Conservation (phyloP, 257 asterid genomes). For the Cinchona pubescens region DNA sequence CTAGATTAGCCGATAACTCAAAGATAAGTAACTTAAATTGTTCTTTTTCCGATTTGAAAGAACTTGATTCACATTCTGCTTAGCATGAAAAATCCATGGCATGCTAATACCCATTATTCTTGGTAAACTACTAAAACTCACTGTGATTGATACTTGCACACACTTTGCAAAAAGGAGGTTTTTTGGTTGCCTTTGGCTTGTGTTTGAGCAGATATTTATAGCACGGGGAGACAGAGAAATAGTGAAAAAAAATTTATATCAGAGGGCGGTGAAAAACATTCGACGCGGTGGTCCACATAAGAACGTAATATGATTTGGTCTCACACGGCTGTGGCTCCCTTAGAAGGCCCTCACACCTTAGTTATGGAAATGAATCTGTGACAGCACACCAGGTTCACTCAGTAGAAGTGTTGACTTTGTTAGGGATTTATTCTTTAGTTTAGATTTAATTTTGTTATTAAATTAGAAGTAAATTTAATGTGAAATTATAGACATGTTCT, state of each 20-base stretch:
- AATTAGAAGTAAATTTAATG: too few species aligned
- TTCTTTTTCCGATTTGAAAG: too few species aligned
- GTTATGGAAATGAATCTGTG: background rate
- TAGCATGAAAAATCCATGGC: too few species aligned
- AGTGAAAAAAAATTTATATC: background rate
- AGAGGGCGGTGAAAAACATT: background rate
- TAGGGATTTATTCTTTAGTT: too few species aligned
- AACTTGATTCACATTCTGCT: too few species aligned
- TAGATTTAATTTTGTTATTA: too few species aligned
- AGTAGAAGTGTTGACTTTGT: too few species aligned
- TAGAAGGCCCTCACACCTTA: conserved; percentile 25
- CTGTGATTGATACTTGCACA: background rate
- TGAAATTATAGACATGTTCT: too few species aligned
- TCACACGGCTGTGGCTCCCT: background rate
- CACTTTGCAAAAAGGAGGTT: background rate
- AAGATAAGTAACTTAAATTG: too few species aligned
- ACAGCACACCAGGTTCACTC: background rate
- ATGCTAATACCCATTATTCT: too few species aligned
- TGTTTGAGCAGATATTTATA: too few species aligned
- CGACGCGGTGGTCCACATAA: background rate
- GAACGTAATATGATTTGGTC: background rate
- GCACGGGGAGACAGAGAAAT: background rate
- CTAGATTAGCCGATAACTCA: too few species aligned
- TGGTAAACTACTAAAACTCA: background rate
- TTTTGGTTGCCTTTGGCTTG: background rate